A percentile compares a stretch with the other conserved stretches of the same genome.
Conservation (phyloP, 768 basidiomycete species). For the Russula abietina region DNA sequence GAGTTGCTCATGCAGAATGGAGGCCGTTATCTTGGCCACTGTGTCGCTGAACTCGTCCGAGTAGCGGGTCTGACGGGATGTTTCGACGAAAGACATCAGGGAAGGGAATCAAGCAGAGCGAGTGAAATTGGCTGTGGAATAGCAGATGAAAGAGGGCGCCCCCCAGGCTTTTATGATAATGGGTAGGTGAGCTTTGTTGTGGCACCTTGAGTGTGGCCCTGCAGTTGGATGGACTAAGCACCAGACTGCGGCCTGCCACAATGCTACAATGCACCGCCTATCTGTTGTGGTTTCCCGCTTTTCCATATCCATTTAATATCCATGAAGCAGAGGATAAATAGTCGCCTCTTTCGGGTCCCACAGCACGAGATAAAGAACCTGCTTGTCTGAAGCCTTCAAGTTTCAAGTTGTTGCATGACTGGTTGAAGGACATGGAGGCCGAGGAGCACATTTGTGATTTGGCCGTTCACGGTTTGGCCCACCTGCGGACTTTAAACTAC, state of each 20-base stretch:
- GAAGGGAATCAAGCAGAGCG: neutral
- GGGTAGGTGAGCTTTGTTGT: neutral
- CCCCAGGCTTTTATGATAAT: neutral
- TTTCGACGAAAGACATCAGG: neutral
- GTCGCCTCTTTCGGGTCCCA: neutral
- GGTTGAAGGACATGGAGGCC: too few relatives aligned
- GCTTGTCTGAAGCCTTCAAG: too few relatives aligned
- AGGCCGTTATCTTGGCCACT: neutral
- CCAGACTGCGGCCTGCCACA: neutral
- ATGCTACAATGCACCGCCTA: neutral
- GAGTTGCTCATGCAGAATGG: conserved; percentile 15
- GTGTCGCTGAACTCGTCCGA: neutral
- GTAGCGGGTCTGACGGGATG: neutral
- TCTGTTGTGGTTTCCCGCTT: too few relatives aligned
- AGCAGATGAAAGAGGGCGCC: neutral
- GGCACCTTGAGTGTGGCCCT: neutral
- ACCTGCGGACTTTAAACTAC: too few relatives aligned
- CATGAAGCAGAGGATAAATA: too few relatives aligned
- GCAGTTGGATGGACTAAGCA: neutral
- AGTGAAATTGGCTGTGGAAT: neutral
- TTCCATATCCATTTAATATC: neutral
- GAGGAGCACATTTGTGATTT: too few relatives aligned
- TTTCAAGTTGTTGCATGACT: too few relatives aligned
- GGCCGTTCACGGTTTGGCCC: too few relatives aligned
- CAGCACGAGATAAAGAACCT: neutral